Base-by-base conservation (phyloP, 208 protist species). In the Leishmania gerbilli region DNA sequence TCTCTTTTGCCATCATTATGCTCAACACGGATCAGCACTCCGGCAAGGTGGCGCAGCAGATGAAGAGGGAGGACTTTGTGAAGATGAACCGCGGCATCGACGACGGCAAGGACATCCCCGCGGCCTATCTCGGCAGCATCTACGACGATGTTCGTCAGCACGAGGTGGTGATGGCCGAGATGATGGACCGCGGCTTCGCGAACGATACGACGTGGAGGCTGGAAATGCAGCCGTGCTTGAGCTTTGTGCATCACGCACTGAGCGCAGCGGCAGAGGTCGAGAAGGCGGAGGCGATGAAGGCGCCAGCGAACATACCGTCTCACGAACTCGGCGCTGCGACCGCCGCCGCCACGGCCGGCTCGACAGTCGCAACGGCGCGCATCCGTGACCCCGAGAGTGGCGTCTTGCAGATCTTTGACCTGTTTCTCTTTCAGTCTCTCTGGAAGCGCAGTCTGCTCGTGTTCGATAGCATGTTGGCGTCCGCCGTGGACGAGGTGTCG, bases 1-100 rank as follows among this genome's bases (percentile, higher is more conserved):
- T 99, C 5, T 98, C 99, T 19, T 99, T 99, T 86, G 96, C 98
- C 34, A 97, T 99, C 67, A 99, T 99, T 75, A 99, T 99, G 98
- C 95, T 99, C n/a, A 99, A 99, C 89, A 99, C 99, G 0, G 99
- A 99, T 85, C 91, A 98, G 79, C 99, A 99, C 88, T 99, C 94
- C 19, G 94, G 96, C 37, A 94, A 96, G 77, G 89, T 99, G 42
- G 90, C 93, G 45, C 95, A 97, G 40, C 98, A 98, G 79, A 99
- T 99, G 95, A 98, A 97, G 56, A 82, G 95, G 49, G 88, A 88
- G 13, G 96, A 98, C 75, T 99, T 99, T 85, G 76, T 97, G 53
- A 88, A 85, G 60, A 99, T 99, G 88, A 99, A 99, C 89, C 88
- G 94, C n/a, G 96, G 96, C 81, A 99, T 99, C 81, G 98, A 99